These are phyloP conservation scores for Fusarium humuli DNA, from an alignment of 2,329 filamentous ascomycete genomes.

Conservation along the genomic window DNA sequence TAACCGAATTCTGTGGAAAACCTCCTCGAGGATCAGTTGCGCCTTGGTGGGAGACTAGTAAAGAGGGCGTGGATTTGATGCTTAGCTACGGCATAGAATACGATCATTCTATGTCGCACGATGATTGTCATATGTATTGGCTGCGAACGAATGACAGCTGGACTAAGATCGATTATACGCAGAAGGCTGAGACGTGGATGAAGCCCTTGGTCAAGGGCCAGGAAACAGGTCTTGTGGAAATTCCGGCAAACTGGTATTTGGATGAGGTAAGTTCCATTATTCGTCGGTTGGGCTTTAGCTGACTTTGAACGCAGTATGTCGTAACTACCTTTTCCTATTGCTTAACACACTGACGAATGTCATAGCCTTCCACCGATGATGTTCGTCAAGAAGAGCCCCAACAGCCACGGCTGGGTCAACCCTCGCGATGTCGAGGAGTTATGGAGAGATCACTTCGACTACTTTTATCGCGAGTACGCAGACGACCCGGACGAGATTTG, in stretches of 20 bases:
- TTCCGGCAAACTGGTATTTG: slow-evolving; percentile 71
- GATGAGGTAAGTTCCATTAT: slow-evolving; percentile 56
- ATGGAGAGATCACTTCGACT: slow-evolving; percentile 76
- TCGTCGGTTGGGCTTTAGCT: rapidly evolving
- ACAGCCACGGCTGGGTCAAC: slow-evolving; percentile 71
- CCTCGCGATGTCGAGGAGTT: slow-evolving; percentile 72
- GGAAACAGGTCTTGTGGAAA: slow-evolving; percentile 73
- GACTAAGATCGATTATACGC: slow-evolving; percentile 74
- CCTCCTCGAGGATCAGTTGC: slow-evolving; percentile 78
- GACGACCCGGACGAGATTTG: slow-evolving; percentile 72
- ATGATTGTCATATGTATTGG: slow-evolving; percentile 73
- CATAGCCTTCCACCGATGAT: slow-evolving; percentile 71
- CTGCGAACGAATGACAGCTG: slow-evolving; percentile 72
- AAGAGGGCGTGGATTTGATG: slow-evolving; percentile 74
- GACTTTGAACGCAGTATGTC: background rate
- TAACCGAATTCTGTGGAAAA: slow-evolving; percentile 76
- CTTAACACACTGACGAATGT: background rate
- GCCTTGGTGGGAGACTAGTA: slow-evolving; percentile 79
- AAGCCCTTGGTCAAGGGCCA: slow-evolving; percentile 69
- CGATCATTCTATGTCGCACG: slow-evolving; percentile 69
- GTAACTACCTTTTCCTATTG: rapidly evolving
- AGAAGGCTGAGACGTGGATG: slow-evolving; percentile 46
- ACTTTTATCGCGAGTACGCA: slow-evolving; percentile 73
- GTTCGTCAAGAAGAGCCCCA: slow-evolving; percentile 75
- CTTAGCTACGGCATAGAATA: slow-evolving; percentile 76